A percentile compares a stretch with the other conserved stretches of the same genome.
Evolutionary conservation across 257 asterid species (phyloP).

Genomic region (Plectranthus barbatus): DNA sequence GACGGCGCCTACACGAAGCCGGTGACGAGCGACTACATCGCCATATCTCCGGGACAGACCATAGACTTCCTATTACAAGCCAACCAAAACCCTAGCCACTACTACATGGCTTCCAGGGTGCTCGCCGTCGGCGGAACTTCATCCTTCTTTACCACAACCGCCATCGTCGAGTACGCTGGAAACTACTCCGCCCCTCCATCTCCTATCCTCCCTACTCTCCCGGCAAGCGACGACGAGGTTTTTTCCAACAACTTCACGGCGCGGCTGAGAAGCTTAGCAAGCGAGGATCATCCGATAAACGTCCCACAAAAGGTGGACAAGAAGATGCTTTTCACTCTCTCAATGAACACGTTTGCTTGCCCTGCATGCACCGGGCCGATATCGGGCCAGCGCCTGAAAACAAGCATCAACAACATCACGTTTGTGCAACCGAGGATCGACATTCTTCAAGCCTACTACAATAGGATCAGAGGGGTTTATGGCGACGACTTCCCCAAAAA

Average conservation of each 20-base stretch:
- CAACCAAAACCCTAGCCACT: slow-evolving; percentile 39
- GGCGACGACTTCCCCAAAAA: slow-evolving; percentile 25
- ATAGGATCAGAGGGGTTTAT: slow-evolving; percentile 26
- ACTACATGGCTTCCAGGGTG: slow-evolving; percentile 51
- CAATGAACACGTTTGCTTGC: slow-evolving; percentile 33
- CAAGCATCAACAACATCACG: slow-evolving; percentile 41
- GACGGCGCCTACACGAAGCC: slow-evolving; percentile 50
- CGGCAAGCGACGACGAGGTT: neutral
- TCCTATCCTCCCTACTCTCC: slow-evolving; percentile 29
- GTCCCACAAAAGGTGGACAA: slow-evolving; percentile 32
- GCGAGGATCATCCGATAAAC: slow-evolving; percentile 14
- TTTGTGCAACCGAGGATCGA: slow-evolving; percentile 24
- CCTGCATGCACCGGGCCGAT: neutral
- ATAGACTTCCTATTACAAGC: slow-evolving; percentile 41
- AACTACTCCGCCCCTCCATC: slow-evolving; percentile 26
- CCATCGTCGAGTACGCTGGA: slow-evolving; percentile 24
- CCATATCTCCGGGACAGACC: slow-evolving; percentile 56
- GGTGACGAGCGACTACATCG: slow-evolving; percentile 24
- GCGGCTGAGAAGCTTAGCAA: slow-evolving; percentile 21
- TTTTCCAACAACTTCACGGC: slow-evolving; percentile 20
- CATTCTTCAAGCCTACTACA: slow-evolving; percentile 49
- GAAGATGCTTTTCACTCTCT: slow-evolving; percentile 26
- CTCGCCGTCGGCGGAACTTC: neutral
- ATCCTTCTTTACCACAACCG: slow-evolving; percentile 34
- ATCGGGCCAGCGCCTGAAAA: too few relatives aligned